phyloP scores from a whole-genome alignment of 2,329 filamentous ascomycete genomes.

The Chaetomium sp. region DNA sequence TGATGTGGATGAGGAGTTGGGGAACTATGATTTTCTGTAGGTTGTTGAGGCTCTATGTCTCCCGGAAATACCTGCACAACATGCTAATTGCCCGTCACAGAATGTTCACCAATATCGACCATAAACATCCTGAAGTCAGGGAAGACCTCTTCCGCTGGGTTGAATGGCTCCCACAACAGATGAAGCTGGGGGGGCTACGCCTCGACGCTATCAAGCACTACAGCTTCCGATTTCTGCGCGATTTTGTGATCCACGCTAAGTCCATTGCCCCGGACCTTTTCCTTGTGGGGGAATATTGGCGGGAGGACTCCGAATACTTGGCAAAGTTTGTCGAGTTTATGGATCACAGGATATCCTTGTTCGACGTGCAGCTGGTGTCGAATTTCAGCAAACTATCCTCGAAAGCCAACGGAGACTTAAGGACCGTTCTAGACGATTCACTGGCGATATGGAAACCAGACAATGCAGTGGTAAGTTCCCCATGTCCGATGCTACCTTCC shows the following conservation, averaged over 20 bases:
- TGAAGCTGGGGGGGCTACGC: constrained; percentile 29
- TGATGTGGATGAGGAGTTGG: constrained; percentile 49
- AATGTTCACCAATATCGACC: constrained; percentile 33
- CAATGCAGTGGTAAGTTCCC: constrained; percentile 47
- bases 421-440: constrained; percentile 53
- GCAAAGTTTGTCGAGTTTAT: constrained; percentile 50
- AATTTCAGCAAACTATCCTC: constrained; percentile 55
- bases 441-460: constrained; percentile 46
- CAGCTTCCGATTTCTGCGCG: constrained; percentile 28
- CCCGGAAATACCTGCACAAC: no score
- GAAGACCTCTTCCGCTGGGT: constrained; percentile 29
- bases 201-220: constrained; percentile 34
- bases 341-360: constrained; percentile 50
- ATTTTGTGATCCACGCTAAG: constrained; percentile 25
- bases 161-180: constrained; percentile 27
- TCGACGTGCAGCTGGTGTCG: constrained; percentile 60
- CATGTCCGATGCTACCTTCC: not conserved
- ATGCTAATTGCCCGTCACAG: constrained; percentile 15
- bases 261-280: constrained; percentile 47
- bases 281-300: constrained; percentile 66
- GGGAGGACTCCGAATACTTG: constrained; percentile 49
- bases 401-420: constrained; percentile 31
- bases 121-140: constrained; percentile 28
- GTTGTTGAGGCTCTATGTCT: not conserved
- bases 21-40: constrained; percentile 50